Conservation (phyloP, 768 basidiomycete species). For the Candolleomyces aberdarensis region DNA sequence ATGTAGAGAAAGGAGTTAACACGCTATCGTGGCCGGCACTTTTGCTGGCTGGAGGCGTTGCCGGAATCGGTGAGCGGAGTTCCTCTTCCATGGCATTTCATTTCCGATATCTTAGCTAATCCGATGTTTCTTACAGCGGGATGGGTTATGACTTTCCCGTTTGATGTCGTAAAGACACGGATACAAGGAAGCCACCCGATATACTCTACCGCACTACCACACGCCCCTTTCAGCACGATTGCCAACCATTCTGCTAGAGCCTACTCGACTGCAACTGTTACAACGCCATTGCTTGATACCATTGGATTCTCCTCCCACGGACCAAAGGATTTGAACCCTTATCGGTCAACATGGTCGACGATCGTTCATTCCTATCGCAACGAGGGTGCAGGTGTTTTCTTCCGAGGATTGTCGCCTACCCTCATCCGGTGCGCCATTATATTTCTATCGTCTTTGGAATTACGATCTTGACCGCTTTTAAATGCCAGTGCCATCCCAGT, state of each 20-base stretch:
- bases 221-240: neutral
- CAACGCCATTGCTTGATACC: neutral
- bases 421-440: slow-evolving; percentile 59
- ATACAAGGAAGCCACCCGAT: slow-evolving; percentile 56
- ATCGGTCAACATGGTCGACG: slow-evolving; percentile 56
- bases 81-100: neutral
- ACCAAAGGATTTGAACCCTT: slow-evolving; percentile 40
- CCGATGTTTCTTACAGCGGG: slow-evolving; percentile 37
- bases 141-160: slow-evolving; percentile 81
- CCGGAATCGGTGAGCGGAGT: slow-evolving; percentile 50
- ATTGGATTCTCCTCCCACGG: neutral
- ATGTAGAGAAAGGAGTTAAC: slow-evolving; percentile 37
- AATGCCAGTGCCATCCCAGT: slow-evolving; percentile 68
- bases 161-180: slow-evolving; percentile 89
- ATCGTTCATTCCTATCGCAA: slow-evolving; percentile 55
- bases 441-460: slow-evolving; percentile 1
- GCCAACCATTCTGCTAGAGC: no score
- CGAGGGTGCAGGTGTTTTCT: slow-evolving; percentile 72
- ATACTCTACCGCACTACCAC: neutral
- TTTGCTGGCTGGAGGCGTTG: slow-evolving; percentile 71
- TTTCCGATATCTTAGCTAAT: slow-evolving; percentile 1
- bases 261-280: neutral
- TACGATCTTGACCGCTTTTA: neutral
- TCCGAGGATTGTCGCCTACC: slow-evolving; percentile 75
- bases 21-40: slow-evolving; percentile 50